A percentile compares a stretch with the other conserved stretches of the same genome.
Conservation (phyloP, 352 stramenopile species). For the Pythium dissotocum region DNA sequence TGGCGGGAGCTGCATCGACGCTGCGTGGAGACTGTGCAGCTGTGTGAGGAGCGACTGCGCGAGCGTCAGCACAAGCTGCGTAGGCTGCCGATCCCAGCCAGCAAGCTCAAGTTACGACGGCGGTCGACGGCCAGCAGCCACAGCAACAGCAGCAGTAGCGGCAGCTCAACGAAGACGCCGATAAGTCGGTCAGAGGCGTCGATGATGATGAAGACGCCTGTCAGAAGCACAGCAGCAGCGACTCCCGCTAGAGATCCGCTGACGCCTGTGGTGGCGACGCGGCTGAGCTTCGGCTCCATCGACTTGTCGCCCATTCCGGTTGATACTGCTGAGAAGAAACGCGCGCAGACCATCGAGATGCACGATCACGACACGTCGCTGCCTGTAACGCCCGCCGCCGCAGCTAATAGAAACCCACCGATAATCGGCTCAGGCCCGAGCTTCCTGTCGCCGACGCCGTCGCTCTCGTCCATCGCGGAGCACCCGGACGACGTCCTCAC, state of each 20-base stretch:
- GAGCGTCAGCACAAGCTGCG: constrained; percentile 46
- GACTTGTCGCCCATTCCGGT: constrained; percentile 51
- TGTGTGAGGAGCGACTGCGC: constrained; percentile 39
- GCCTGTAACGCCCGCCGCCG: not conserved
- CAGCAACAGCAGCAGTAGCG: not conserved
- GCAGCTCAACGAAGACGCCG: not conserved
- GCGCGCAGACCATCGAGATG: constrained; percentile 10
- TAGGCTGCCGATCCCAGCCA: constrained; percentile 32
- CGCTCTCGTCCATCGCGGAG: constrained; percentile 25
- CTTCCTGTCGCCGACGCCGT: not conserved
- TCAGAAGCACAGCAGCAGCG: not conserved
- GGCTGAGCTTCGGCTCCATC: constrained; percentile 30
- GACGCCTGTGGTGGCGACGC: constrained; percentile 19
- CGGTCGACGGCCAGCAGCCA: not conserved
- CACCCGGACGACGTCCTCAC: constrained; percentile 11
- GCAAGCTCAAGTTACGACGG: constrained; percentile 25
- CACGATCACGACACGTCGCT: not conserved
- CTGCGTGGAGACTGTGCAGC: constrained; percentile 41
- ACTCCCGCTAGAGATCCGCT: constrained; percentile 6
- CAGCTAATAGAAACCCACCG: not conserved
- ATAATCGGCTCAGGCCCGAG: not conserved
- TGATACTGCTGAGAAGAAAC: constrained; percentile 21
- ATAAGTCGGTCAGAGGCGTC: not conserved
- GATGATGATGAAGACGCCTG: not conserved
- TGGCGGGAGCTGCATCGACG: constrained; percentile 41